Evolutionary conservation across 495 filamentous ascomycete species (phyloP).

Genomic region (Paragyromitra xinjiangensis): DNA sequence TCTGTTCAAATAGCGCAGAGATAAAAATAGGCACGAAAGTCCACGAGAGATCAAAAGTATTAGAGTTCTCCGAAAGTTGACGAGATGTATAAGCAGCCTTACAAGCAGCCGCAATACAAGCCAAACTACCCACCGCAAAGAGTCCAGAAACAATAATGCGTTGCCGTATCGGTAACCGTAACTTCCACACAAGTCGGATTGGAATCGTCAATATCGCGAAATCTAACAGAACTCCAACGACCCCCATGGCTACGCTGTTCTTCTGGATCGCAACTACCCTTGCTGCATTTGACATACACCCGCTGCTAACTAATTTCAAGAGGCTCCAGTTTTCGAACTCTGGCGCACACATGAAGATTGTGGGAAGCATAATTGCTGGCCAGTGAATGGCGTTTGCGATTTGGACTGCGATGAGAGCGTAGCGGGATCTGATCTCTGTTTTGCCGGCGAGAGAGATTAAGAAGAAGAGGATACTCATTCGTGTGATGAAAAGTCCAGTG

Average conservation of each 20-base stretch:
- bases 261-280: conserved; percentile 28
- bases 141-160: conserved; percentile 25
- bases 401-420: background rate
- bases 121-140: conserved; percentile 30
- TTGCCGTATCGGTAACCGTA: conserved; percentile 15
- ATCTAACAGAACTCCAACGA: conserved; percentile 17
- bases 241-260: conserved; percentile 17
- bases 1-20: conserved; percentile 28
- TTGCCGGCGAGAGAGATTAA: conserved; percentile 13
- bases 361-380: conserved; percentile 14
- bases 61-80: background rate
- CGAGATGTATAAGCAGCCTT: conserved; percentile 26
- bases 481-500: conserved; percentile 26
- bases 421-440: conserved; percentile 8
- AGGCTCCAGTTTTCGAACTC: conserved; percentile 32
- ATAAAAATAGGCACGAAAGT: conserved; percentile 29
- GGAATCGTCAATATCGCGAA: conserved; percentile 18
- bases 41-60: conserved; percentile 23
- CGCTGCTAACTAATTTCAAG: background rate
- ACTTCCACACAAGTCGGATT: conserved; percentile 30
- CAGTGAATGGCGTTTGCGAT: conserved; percentile 8
- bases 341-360: conserved; percentile 25
- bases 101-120: conserved; percentile 27
- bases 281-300: conserved; percentile 1
- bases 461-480: conserved; percentile 30